Percentiles rank a stretch among this genome's conserved stretches.
phyloP scores from a whole-genome alignment of 1,284 basidiomycete genomes.

The Malassezia arunalokei region DNA sequence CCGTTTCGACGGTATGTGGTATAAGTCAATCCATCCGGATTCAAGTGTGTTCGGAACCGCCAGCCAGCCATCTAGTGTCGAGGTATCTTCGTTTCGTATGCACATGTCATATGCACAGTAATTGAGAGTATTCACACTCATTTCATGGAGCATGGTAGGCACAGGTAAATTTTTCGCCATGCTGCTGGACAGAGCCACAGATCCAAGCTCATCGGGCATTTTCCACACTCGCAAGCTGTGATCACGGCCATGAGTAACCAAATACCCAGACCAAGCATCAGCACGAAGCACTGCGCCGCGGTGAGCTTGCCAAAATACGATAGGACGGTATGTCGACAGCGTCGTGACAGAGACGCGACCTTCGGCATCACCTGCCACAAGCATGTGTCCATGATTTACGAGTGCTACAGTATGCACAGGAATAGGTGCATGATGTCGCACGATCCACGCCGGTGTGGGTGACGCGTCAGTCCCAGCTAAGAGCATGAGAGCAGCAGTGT shows the following conservation, averaged over 20 bases:
- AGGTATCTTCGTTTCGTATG: not conserved
- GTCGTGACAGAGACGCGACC: slow-evolving; percentile 13
- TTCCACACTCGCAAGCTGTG: slow-evolving; percentile 4
- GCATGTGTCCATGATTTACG: not conserved
- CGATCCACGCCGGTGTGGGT: slow-evolving; percentile 6
- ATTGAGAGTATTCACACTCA: slow-evolving; percentile 12
- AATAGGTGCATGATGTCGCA: slow-evolving; percentile 12
- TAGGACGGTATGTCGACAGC: slow-evolving; percentile 6
- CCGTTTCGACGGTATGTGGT: slow-evolving; percentile 3
- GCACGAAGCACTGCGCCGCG: slow-evolving; percentile 7
- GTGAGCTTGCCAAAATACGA: slow-evolving; percentile 10
- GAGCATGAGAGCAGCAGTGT: not conserved
- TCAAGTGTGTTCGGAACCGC: slow-evolving; percentile 9
- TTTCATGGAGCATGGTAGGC: not conserved
- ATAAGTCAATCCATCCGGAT: slow-evolving; percentile 13
- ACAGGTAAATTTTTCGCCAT: not conserved
- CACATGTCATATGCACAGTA: slow-evolving; percentile 14
- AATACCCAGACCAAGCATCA: slow-evolving; percentile 10
- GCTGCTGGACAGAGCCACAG: not conserved
- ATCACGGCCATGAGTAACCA: slow-evolving; percentile 16
- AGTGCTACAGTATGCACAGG: slow-evolving; percentile 9
- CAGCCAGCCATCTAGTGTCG: slow-evolving; percentile 2
- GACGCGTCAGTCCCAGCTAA: not conserved
- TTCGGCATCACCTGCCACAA: slow-evolving; percentile 9
- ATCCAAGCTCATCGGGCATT: not conserved